Conservation (phyloP, 257 asterid species). For the Rauvolfia tetraphylla region DNA sequence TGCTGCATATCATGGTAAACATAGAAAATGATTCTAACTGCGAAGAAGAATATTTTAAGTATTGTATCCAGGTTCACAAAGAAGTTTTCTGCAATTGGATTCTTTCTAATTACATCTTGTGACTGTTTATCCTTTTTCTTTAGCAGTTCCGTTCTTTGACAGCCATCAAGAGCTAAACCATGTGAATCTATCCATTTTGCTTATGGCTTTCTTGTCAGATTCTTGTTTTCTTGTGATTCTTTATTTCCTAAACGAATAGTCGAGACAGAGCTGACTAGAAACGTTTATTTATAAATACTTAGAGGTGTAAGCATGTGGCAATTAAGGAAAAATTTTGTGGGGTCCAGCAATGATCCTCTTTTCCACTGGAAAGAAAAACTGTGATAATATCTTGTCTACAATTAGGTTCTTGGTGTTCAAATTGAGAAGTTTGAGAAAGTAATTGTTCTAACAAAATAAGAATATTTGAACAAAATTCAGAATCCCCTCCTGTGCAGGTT, state of each 20-base stretch:
- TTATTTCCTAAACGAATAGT: not conserved
- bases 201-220: not conserved
- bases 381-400: not conserved
- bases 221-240: not conserved
- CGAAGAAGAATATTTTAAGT: not conserved
- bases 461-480: not conserved
- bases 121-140: not conserved
- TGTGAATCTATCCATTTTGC: not conserved
- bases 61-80: not conserved
- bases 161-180: not conserved
- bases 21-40: not conserved
- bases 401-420: not conserved
- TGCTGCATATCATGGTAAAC: not conserved
- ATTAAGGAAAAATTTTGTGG: not conserved
- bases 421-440: conserved; percentile 20
- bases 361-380: not conserved
- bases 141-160: not conserved
- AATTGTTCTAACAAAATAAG: not conserved
- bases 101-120: not conserved
- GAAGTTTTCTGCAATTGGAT: not conserved
- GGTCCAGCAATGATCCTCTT: conserved; percentile 5
- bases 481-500: not conserved
- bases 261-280: not conserved
- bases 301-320: not conserved
- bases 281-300: not conserved